Percentiles rank a stretch among this genome's conserved stretches.
Conservation (phyloP, 257 asterid genomes). For the Coffea eugenioides region DNA sequence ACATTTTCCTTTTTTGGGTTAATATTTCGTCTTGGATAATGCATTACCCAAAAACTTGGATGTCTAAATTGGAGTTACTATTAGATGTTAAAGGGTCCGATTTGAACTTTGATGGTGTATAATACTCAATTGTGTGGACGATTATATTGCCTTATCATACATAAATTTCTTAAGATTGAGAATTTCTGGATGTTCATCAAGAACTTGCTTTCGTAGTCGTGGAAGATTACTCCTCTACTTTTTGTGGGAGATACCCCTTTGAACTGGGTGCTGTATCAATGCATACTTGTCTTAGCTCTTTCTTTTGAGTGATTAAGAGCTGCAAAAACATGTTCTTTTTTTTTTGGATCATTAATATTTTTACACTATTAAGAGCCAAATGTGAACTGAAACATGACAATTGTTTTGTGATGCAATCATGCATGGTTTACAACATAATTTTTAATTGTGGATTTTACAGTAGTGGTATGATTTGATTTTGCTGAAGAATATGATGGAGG, state of each 20-base stretch:
- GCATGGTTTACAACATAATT: not conserved
- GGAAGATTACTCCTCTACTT: not conserved
- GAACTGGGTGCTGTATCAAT: not conserved
- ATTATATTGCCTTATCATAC: not conserved
- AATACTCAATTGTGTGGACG: not conserved
- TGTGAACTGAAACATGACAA: not conserved
- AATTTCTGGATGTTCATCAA: not conserved
- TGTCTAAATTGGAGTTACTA: not conserved
- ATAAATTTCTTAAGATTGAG: not conserved
- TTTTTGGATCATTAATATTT: not conserved
- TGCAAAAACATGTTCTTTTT: not conserved
- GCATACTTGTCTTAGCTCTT: not conserved
- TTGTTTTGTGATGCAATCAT: not conserved
- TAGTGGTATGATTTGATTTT: conserved; percentile 35
- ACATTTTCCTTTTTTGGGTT: not conserved
- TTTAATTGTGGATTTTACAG: conserved; percentile 18
- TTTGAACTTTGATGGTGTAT: not conserved
- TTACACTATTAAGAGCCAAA: not conserved
- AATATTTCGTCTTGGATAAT: not conserved
- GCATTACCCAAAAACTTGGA: not conserved
- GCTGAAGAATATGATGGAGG: conserved; percentile 51
- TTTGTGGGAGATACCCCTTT: not conserved
- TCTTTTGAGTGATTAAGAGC: not conserved
- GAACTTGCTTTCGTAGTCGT: not conserved
- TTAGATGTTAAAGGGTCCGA: not conserved